A percentile compares a stretch with the other conserved stretches of the same genome.
phyloP scores from a whole-genome alignment of 495 filamentous ascomycete genomes.

The Penicillium canescens region DNA sequence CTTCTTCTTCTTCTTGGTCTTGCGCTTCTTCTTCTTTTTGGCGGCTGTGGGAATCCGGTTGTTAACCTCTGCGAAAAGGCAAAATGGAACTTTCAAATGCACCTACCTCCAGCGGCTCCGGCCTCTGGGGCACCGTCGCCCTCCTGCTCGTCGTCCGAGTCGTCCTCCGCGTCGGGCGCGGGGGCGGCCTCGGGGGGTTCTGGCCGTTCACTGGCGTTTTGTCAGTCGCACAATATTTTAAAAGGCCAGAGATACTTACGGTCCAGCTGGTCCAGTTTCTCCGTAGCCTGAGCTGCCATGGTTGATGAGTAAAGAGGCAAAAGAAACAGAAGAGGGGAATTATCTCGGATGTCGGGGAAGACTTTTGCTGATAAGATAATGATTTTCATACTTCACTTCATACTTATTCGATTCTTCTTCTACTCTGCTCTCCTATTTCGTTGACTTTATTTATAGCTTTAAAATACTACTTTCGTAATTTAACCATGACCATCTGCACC shows the following conservation, averaged over 20 bases:
- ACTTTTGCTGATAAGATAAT: conserved; percentile 34
- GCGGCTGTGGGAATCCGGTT: conserved; percentile 33
- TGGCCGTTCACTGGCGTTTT: conserved; percentile 47
- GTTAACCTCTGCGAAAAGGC: conserved; percentile 2
- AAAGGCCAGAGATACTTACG: conserved; percentile 31
- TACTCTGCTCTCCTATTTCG: no score
- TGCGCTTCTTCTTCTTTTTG: conserved; percentile 85
- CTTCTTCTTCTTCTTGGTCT: conserved; percentile 73
- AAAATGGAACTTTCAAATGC: neutral
- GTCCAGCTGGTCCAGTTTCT: conserved; percentile 54
- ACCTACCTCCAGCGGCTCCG: conserved; percentile 45
- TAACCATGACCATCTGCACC: no score
- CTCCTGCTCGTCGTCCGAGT: conserved; percentile 65
- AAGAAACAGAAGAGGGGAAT: conserved; percentile 23
- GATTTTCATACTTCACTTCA: neutral
- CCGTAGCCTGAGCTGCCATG: conserved; percentile 56
- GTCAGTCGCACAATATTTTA: conserved; percentile 17
- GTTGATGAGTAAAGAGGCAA: conserved; percentile 18
- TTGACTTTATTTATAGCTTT: no score
- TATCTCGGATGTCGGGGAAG: conserved; percentile 24
- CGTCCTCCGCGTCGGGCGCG: conserved; percentile 57
- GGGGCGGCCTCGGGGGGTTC: conserved; percentile 41
- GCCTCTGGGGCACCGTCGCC: conserved; percentile 41
- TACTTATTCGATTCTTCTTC: no score
- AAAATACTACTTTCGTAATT: no score